phyloP scores from a whole-genome alignment of 805 yeast species.

The Torulaspora gathmanii region DNA sequence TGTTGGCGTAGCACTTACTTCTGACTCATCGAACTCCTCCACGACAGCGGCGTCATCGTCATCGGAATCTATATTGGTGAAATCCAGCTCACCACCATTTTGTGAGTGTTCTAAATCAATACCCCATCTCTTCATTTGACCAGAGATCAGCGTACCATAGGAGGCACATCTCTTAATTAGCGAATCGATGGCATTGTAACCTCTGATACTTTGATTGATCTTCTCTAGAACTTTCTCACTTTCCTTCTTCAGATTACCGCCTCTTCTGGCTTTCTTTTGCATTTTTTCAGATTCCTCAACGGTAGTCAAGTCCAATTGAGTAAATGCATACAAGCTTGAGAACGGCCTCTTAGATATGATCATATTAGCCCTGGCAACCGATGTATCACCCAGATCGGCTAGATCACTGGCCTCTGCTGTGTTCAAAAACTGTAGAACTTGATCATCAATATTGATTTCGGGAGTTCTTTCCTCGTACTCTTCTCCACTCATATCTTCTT shows the following conservation, averaged over 20 bases:
- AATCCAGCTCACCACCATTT: constrained; percentile 38
- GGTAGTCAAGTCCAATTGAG: constrained; percentile 51
- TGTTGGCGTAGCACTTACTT: constrained; percentile 22
- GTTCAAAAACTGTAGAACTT: constrained; percentile 73
- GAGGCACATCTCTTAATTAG: constrained; percentile 76
- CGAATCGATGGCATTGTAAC: constrained; percentile 94
- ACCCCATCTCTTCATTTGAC: constrained; percentile 83
- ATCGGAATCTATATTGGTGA: constrained; percentile 33
- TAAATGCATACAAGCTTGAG: constrained; percentile 51
- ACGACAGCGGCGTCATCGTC: constrained; percentile 30
- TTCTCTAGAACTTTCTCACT: constrained; percentile 75
- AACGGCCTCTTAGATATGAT: constrained; percentile 72
- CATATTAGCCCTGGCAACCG: constrained; percentile 58
- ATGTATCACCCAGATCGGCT: constrained; percentile 71
- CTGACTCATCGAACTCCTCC: constrained; percentile 32
- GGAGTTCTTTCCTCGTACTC: constrained; percentile 29
- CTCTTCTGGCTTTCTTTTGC: constrained; percentile 35
- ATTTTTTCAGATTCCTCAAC: constrained; percentile 24
- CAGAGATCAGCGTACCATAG: constrained; percentile 65
- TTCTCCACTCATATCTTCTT: constrained; percentile 39
- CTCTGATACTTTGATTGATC: constrained; percentile 65
- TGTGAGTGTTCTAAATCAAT: constrained; percentile 59
- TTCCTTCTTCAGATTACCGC: constrained; percentile 48
- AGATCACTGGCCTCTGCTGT: constrained; percentile 70
- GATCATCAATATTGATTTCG: constrained; percentile 49